Evolutionary conservation across 106 monocot species (phyloP), one percentile per base, ranked within the genome.

Genomic region (Dendrobium catenatum): DNA sequence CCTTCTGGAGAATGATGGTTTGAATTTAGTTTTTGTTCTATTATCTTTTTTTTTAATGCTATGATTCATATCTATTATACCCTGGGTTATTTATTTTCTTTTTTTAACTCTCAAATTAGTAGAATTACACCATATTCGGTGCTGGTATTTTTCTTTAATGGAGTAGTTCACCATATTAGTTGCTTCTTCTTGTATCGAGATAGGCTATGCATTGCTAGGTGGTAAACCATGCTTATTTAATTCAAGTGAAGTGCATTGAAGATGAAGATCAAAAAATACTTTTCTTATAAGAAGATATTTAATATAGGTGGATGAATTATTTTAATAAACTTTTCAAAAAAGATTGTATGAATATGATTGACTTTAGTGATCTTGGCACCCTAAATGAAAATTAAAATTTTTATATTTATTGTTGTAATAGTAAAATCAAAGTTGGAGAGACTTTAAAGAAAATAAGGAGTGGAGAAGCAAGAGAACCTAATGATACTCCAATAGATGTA

Each of bases 1-100:
- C 16, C 49, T 76, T 76, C 76, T 76, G 76, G 76, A 76, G 49
- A 49, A 76, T 76, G 49, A 76, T 76, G 76, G 76, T 76, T 76
- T 76, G 76, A 37, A 70, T 70, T 70, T 70, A 33, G 70, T 70
- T 70, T 70, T 70, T 33, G 33, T 70, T 15, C 0, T 6, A 8
- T 70, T 40, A 70, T 33, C 70, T 37, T 22, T 70, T 70, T 11
- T 70, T 70, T 37, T 11, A 37, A 3, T 70, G 13, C 70, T 70
- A 33, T 70, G 31, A 66, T 70, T 70, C 70, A 70, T 70, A 33
- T 70, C 33, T 37, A 70, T 15, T 15, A n/a, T 70, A 11, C 3
- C 33, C 70, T 16, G 37, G 24, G 70, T 70, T 70, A 40, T n/a
- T 70, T 70, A 37, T 70, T 29, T 70, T 4, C 31, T 27, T 33